Evolutionary conservation across 1,284 basidiomycete genomes (phyloP).

Genomic region (Sanghuangporus baumii): DNA sequence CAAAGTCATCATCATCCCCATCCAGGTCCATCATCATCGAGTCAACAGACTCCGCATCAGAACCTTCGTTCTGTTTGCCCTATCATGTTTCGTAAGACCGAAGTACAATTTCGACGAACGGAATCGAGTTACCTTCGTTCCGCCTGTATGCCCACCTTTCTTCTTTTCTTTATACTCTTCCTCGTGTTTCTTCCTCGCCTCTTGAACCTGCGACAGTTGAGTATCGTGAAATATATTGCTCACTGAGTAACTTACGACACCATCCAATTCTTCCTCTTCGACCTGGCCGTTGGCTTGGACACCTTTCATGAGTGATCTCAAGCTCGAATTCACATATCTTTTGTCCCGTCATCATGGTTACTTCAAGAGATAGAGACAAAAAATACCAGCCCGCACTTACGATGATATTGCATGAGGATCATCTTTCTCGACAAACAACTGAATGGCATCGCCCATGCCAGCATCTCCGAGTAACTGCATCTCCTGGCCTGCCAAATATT

Average conservation of each 20-base stretch:
- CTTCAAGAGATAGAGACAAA: neutral
- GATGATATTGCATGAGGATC: slow-evolving; percentile 85
- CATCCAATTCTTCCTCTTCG: slow-evolving; percentile 70
- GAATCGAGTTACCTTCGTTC: slow-evolving; percentile 34
- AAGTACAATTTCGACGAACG: neutral
- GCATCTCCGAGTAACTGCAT: slow-evolving; percentile 81
- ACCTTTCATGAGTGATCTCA: slow-evolving; percentile 61
- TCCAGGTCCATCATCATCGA: slow-evolving; percentile 76
- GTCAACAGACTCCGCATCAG: slow-evolving; percentile 59
- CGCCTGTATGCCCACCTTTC: slow-evolving; percentile 31
- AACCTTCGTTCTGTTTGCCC: slow-evolving; percentile 42
- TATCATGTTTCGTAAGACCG: slow-evolving; percentile 18
- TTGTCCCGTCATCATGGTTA: neutral
- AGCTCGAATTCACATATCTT: slow-evolving; percentile 65
- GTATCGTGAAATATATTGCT: neutral
- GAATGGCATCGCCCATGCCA: slow-evolving; percentile 88
- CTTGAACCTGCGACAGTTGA: slow-evolving; percentile 44
- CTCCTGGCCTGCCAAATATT: slow-evolving; percentile 87
- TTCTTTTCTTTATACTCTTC: slow-evolving; percentile 48
- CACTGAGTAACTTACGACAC: slow-evolving; percentile 44
- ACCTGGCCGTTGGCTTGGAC: slow-evolving; percentile 60
- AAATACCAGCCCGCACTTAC: slow-evolving; percentile 41
- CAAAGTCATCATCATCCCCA: slow-evolving; percentile 34
- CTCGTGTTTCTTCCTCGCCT: slow-evolving; percentile 63
- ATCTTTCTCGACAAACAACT: slow-evolving; percentile 93